Base-by-base conservation (phyloP, 108 stramenopile genomes). In the Skeletonema marinoi region DNA sequence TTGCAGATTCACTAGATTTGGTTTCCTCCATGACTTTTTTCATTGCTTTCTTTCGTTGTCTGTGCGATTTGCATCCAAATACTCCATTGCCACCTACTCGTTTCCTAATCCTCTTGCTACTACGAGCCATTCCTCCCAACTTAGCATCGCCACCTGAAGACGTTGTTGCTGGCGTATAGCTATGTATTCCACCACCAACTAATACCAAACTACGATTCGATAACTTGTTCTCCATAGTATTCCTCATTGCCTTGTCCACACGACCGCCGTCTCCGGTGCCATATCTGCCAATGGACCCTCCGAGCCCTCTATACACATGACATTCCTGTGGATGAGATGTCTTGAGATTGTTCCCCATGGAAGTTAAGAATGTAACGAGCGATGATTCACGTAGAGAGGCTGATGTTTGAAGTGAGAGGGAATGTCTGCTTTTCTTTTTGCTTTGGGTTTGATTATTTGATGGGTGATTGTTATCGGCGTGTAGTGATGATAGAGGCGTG, bases 201-300 rank as follows among this genome's bases (percentile, higher is more conserved):
- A 81, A 38, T 8, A 81, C 69, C 56, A 81, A 66, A 60, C 73
- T 71, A 13, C 80, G 80, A 75, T 81, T 81, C 11, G 62, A 65
- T 35, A 81, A 61, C 36, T 81, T 81, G 33, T 58, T 56, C 51
- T 71, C 80, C 16, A 75, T 30, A 19, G 51, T 29, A 31, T 19
- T 70, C 56, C 68, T 70, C 32, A 41, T 64, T 4, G 39, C 17
- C 31, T 41, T 38, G 19, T 33, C 48, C 1, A 36, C 60, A 32
- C 65, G 51, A 21, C 66, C 68, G n/a, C 54, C 64, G 42, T 75
- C 80, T 38, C 80, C 74, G 58, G 58, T 81, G 0, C 79, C 79
- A 44, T 70, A 31, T 31, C 46, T 58, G 12, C 74, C 54, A 21
- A 70, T 25, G 8, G 63, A 58, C 39, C 80, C 73, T 3, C 68